Evolutionary conservation across 352 stramenopile species (phyloP), one percentile per base, ranked within the genome.

Genomic region (Saprolegnia diclina): DNA sequence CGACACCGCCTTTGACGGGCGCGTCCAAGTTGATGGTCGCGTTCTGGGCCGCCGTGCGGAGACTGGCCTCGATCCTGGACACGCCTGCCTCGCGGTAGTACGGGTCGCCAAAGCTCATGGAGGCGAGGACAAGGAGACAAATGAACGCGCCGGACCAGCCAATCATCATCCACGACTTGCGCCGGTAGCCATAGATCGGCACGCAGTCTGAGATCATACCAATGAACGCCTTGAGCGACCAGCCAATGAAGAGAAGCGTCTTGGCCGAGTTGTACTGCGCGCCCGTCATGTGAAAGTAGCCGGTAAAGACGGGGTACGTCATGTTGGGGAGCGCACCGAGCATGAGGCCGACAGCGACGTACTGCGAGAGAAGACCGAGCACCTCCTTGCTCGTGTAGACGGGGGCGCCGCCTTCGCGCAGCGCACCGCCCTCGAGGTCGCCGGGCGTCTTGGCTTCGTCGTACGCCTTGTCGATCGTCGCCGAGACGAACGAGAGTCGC

Each of bases 161-260:
- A 42, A 87, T 56, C 63, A 85, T 73, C 73, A 87, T 84, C 66
- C 79, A 87, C 37, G 79, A 79, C 18, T 78, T 77, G 46, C 79
- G 77, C 35, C 79, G 79, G 68, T 82, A 83, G 24, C 79, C 79
- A 54, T 72, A 67, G 61, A 89, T 74, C 13, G 79, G 79, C 4
- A 79, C 44, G 63, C 76, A 84, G 71, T 87, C 79, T 0, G 76
- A 83, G 22, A 80, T 55, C 18, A 87, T 76, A 18, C 77, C 78
- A 71, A 81, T 79, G 46, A 86, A 84, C 18, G 82, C 72, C 63
- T 84, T 87, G 75, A 83, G 76, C 14, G 76, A 87, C 79, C 79
- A 87, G 29, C 77, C 76, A 37, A 87, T 69, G 13, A 63, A 66
- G 53, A 84, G 56, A 22, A 85, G 71, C 63, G 75, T 73, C 3